phyloP scores from a whole-genome alignment of 2,329 filamentous ascomycete species.

The Penicillium polonicum region DNA sequence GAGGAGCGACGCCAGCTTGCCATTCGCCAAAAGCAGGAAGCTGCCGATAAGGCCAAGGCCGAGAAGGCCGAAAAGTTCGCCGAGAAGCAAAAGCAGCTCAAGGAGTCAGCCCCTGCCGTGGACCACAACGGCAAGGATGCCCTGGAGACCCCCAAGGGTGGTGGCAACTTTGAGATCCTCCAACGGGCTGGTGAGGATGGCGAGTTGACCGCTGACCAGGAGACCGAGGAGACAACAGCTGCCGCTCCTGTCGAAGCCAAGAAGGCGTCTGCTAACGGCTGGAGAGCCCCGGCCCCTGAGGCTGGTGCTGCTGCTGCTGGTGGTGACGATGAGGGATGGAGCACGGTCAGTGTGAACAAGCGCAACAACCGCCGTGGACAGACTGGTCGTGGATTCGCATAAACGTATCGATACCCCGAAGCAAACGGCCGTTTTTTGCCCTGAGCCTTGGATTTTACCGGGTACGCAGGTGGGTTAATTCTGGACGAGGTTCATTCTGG shows the following conservation, averaged over 20 bases:
- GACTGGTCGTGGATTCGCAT: constrained; percentile 40
- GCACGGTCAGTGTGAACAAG: constrained; percentile 47
- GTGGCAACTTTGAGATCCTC: constrained; percentile 56
- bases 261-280: constrained; percentile 52
- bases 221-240: constrained; percentile 49
- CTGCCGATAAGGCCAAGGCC: constrained; percentile 80
- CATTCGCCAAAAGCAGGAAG: constrained; percentile 78
- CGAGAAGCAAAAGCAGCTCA: constrained; percentile 56
- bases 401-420: constrained; percentile 39
- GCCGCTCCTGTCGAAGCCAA: constrained; percentile 50
- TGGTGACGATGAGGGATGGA: constrained; percentile 50
- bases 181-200: constrained; percentile 50
- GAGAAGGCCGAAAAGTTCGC: constrained; percentile 62
- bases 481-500: constrained; percentile 5
- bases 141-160: constrained; percentile 42
- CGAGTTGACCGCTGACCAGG: constrained; percentile 52
- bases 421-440: constrained; percentile 16
- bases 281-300: constrained; percentile 38
- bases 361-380: constrained; percentile 47
- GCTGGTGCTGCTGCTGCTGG: constrained; percentile 16
- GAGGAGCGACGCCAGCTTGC: constrained; percentile 80
- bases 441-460: constrained; percentile 10
- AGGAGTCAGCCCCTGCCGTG: constrained; percentile 34
- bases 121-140: constrained; percentile 44
- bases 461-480: constrained; percentile 10